Evolutionary conservation across 768 basidiomycete species (phyloP).

Genomic region (Leucocoprinus birnbaumii): DNA sequence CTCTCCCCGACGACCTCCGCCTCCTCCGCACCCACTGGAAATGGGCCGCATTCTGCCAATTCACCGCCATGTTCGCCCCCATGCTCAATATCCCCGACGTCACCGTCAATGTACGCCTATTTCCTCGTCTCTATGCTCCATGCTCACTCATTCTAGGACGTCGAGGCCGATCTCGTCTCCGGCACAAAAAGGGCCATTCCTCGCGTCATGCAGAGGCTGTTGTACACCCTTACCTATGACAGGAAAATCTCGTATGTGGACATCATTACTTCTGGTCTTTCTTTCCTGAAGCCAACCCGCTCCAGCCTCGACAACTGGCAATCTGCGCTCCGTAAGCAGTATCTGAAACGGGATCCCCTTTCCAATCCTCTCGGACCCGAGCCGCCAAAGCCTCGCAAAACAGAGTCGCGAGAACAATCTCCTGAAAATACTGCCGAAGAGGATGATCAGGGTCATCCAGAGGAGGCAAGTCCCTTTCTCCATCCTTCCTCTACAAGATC

Average conservation of each 20-base stretch:
- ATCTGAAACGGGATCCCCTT: constrained; percentile 66
- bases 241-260: constrained; percentile 69
- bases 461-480: neutral
- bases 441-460: constrained; percentile 3
- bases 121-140: constrained; percentile 11
- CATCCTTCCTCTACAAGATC: neutral
- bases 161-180: constrained; percentile 72
- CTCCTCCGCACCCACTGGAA: constrained; percentile 80
- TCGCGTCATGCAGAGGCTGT: constrained; percentile 71
- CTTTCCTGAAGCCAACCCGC: constrained; percentile 15
- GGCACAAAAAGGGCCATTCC: constrained; percentile 60
- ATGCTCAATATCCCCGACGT: constrained; percentile 73
- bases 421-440: neutral
- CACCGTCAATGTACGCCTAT: constrained; percentile 51
- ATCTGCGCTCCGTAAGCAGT: constrained; percentile 71
- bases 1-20: constrained; percentile 37
- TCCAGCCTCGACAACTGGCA: constrained; percentile 76
- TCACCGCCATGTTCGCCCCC: constrained; percentile 80
- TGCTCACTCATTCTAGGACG: constrained; percentile 45
- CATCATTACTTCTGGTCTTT: constrained; percentile 1
- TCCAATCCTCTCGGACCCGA: constrained; percentile 73
- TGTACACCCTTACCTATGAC: constrained; percentile 77
- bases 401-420: constrained; percentile 14
- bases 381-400: constrained; percentile 24
- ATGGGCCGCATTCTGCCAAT: constrained; percentile 91